These are phyloP conservation scores for Rhodotorula sp. DNA, from an alignment of 1,284 basidiomycete species.

Conservation along the genomic window DNA sequence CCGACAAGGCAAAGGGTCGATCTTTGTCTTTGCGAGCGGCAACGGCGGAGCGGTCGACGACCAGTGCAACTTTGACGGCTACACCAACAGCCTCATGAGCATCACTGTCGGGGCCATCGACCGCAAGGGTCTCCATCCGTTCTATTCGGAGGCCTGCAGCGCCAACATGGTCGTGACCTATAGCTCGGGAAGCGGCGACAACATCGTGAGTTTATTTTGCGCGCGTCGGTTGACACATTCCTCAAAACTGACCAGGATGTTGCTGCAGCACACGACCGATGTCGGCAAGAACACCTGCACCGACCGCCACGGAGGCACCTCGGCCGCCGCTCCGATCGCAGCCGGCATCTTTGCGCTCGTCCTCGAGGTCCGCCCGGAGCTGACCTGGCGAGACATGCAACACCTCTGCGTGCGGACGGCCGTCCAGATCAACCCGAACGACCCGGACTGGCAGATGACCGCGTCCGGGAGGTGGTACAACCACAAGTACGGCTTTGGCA, in stretches of 20 bases:
- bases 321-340: conserved; percentile 94
- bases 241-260: not conserved
- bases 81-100: conserved; percentile 96
- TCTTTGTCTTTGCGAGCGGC: conserved; percentile 97
- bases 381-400: conserved; percentile 96
- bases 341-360: conserved; percentile 88
- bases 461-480: conserved; percentile 78
- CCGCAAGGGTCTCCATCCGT: conserved; percentile 87
- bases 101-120: conserved; percentile 95
- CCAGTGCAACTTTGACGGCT: conserved; percentile 99
- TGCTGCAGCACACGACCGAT: conserved; percentile 83
- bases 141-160: conserved; percentile 95
- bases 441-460: conserved; percentile 92
- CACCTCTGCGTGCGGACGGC: conserved; percentile 81
- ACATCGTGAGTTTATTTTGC: conserved; percentile 66
- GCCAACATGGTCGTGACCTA: conserved; percentile 97
- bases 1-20: conserved; percentile 81
- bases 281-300: conserved; percentile 83
- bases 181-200: conserved; percentile 90
- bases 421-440: conserved; percentile 71
- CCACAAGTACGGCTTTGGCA: conserved; percentile 97
- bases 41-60: conserved; percentile 90
- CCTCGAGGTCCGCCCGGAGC: conserved; percentile 78
- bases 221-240: not conserved
- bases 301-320: conserved; percentile 86